phyloP scores from a whole-genome alignment of 352 stramenopile genomes.

The Phytopythium vexans region DNA sequence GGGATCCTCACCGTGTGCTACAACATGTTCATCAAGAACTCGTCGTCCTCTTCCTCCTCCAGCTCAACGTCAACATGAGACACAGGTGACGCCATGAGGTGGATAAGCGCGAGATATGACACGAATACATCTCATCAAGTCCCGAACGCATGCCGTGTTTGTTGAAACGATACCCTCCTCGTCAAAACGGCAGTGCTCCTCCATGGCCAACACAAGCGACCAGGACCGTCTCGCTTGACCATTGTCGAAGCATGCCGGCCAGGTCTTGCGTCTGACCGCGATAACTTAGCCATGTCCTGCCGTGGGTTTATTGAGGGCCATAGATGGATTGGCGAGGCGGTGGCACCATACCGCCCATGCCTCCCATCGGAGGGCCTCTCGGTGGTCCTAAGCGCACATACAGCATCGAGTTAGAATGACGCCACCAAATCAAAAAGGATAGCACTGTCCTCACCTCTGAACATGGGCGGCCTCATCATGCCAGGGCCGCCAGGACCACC shows the following conservation, averaged over 20 bases:
- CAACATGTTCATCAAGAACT: slow-evolving; percentile 89
- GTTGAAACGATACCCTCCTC: background rate
- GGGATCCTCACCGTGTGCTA: slow-evolving; percentile 82
- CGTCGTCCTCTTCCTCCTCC: slow-evolving; percentile 17
- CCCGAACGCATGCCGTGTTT: background rate
- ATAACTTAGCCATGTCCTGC: slow-evolving; percentile 4
- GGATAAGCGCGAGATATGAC: too few species aligned
- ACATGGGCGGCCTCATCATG: slow-evolving; percentile 78
- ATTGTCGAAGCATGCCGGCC: too few species aligned
- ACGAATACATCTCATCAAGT: background rate
- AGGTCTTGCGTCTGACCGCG: background rate
- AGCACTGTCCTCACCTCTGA: slow-evolving; percentile 28
- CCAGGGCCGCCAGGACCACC: slow-evolving; percentile 17
- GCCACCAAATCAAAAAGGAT: background rate
- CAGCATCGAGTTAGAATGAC: background rate
- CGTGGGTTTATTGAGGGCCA: slow-evolving; percentile 41
- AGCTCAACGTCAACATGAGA: slow-evolving; percentile 23
- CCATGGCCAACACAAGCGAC: background rate
- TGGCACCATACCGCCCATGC: slow-evolving; percentile 33
- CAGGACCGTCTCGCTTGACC: too few species aligned
- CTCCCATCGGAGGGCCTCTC: slow-evolving; percentile 42
- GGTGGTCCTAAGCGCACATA: slow-evolving; percentile 32
- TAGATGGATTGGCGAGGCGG: slow-evolving; percentile 66
- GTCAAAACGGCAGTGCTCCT: background rate
- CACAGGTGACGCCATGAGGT: background rate